A percentile compares a stretch with the other conserved stretches of the same genome.
These are phyloP conservation scores for Ensete ventricosum DNA, from an alignment of 176 grass and related monocot species.

Conservation along the genomic window DNA sequence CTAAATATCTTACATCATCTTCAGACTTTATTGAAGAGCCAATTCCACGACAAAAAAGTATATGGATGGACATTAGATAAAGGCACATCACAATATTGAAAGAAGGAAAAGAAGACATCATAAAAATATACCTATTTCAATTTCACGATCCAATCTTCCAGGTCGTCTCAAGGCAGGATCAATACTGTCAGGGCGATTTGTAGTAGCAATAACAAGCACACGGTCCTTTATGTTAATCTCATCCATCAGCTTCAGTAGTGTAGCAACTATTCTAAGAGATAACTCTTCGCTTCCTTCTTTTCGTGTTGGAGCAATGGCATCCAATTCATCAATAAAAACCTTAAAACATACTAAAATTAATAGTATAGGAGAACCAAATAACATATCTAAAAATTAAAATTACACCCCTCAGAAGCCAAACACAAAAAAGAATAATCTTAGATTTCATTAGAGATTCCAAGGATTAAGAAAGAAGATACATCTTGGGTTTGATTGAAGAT, in stretches of 20 bases:
- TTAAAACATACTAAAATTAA: constrained; percentile 13
- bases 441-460: too few species aligned
- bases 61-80: not conserved
- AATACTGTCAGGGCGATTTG: constrained; percentile 77
- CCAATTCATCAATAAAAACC: constrained; percentile 98
- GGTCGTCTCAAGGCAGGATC: constrained; percentile 64
- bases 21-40: not conserved
- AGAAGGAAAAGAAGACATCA: constrained; percentile 8
- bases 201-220: constrained; percentile 77
- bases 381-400: not conserved
- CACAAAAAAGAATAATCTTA: too few species aligned
- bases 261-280: constrained; percentile 81
- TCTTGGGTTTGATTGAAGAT: too few species aligned
- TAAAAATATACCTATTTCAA: constrained; percentile 74
- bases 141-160: constrained; percentile 80
- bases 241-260: constrained; percentile 88
- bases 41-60: not conserved
- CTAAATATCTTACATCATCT: too few species aligned
- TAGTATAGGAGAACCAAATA: not conserved
- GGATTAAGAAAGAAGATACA: too few species aligned
- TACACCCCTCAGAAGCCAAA: not conserved
- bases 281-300: constrained; percentile 70
- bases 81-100: not conserved
- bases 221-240: constrained; percentile 62
- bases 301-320: constrained; percentile 91